Evolutionary conservation across 179 eudicot species (phyloP).

Genomic region (Actinidia polygama): DNA sequence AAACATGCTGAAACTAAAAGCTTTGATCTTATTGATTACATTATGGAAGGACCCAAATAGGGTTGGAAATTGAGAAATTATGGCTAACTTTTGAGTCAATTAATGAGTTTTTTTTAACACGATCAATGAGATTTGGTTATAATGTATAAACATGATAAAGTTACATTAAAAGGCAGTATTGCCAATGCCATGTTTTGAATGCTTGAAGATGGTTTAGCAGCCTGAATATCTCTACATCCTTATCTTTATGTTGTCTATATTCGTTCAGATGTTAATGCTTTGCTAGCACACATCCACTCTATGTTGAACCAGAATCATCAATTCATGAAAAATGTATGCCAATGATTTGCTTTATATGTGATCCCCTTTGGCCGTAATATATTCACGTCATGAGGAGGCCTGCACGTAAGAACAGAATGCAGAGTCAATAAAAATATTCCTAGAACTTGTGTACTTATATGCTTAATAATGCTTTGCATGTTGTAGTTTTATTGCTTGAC

Average conservation of each 20-base stretch:
- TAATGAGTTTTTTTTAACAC: too few species aligned
- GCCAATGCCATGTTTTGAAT: background rate
- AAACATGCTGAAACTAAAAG: background rate
- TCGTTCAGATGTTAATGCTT: background rate
- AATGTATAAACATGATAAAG: too few species aligned
- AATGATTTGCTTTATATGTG: background rate
- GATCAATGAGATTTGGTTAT: too few species aligned
- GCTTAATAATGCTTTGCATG: conserved; percentile 5
- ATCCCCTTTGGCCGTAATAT: too few species aligned
- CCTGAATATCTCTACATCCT: background rate
- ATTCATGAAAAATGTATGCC: background rate
- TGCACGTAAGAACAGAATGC: background rate
- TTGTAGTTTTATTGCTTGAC: conserved; percentile 84
- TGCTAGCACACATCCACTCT: background rate
- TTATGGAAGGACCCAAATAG: background rate
- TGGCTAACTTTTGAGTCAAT: background rate
- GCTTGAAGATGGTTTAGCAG: background rate
- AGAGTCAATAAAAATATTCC: background rate
- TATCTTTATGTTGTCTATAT: background rate
- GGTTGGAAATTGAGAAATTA: background rate
- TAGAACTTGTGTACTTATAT: too few species aligned
- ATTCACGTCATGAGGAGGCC: background rate
- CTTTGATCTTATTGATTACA: background rate
- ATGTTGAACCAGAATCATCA: background rate
- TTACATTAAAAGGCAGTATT: too few species aligned